Conservation (phyloP, 768 basidiomycete genomes). For the Rhodosporidiobolus sp. region DNA sequence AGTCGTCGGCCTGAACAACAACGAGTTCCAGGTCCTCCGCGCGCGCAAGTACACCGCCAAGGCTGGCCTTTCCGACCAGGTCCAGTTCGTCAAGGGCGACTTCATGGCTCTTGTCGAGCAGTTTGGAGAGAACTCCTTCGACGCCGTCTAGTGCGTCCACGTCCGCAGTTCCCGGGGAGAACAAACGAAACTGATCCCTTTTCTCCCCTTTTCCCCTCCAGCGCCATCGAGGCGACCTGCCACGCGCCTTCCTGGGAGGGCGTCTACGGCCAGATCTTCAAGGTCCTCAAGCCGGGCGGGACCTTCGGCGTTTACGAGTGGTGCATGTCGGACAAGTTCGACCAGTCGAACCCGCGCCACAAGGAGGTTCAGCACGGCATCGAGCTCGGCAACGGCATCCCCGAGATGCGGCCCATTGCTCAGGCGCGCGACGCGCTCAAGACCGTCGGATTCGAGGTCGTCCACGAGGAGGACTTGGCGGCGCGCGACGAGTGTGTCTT, state of each 20-base stretch:
- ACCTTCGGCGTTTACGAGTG: constrained; percentile 97
- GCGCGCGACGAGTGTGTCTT: constrained; percentile 61
- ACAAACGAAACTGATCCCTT: neutral
- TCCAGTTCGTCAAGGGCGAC: constrained; percentile 84
- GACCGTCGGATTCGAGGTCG: constrained; percentile 73
- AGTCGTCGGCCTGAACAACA: constrained; percentile 68
- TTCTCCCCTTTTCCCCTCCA: constrained; percentile 67
- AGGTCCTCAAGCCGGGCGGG: constrained; percentile 93
- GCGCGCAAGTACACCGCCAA: constrained; percentile 75
- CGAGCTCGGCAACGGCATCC: constrained; percentile 93
- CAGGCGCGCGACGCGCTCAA: constrained; percentile 71
- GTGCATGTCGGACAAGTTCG: constrained; percentile 96
- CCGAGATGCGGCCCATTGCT: constrained; percentile 82
- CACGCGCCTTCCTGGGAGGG: constrained; percentile 96
- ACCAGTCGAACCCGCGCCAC: constrained; percentile 74
- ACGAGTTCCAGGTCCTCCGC: constrained; percentile 87
- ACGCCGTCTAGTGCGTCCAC: constrained; percentile 66
- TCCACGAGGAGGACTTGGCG: constrained; percentile 91
- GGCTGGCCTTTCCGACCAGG: constrained; percentile 70
- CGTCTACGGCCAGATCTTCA: constrained; percentile 87
- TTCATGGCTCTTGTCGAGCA: constrained; percentile 91
- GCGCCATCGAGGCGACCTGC: constrained; percentile 92
- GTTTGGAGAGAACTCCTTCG: constrained; percentile 89
- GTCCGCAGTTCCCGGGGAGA: too few relatives aligned
- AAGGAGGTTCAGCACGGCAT: constrained; percentile 86